phyloP scores from a whole-genome alignment of 2,329 filamentous ascomycete species.

The Blastomyces parvus region DNA sequence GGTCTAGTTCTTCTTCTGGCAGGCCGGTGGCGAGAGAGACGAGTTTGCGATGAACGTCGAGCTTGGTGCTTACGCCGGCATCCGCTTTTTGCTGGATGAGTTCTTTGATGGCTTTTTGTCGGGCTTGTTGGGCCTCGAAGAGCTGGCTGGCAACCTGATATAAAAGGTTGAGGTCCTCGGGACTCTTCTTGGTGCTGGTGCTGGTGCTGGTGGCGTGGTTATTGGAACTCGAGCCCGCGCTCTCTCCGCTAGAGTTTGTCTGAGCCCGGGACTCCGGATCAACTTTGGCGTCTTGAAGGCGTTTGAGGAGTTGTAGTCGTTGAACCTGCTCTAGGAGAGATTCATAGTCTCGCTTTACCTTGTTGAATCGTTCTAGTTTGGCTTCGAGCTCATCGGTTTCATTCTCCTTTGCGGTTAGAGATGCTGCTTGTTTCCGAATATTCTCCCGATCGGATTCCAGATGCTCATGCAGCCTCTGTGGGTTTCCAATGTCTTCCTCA shows the following conservation, averaged over 20 bases:
- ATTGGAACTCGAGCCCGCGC: not conserved
- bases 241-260: not conserved
- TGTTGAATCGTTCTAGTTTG: slow-evolving; percentile 33
- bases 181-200: slow-evolving; percentile 15
- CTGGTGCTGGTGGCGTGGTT: not conserved
- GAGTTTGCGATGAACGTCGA: slow-evolving; percentile 40
- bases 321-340: slow-evolving; percentile 39
- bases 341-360: slow-evolving; percentile 29
- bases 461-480: slow-evolving; percentile 33
- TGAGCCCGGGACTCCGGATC: not conserved
- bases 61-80: slow-evolving; percentile 38
- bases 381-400: slow-evolving; percentile 29
- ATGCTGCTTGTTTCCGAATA: slow-evolving; percentile 33
- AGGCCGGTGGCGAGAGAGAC: slow-evolving; percentile 40
- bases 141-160: slow-evolving; percentile 28
- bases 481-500: slow-evolving; percentile 34
- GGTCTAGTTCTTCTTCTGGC: slow-evolving; percentile 40
- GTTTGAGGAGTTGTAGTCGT: slow-evolving; percentile 27
- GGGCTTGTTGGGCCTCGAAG: slow-evolving; percentile 26
- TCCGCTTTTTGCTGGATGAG: slow-evolving; percentile 37
- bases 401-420: slow-evolving; percentile 29
- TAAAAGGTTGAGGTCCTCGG: slow-evolving; percentile 23
- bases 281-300: slow-evolving; percentile 17
- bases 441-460: slow-evolving; percentile 37
- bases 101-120: slow-evolving; percentile 30